phyloP scores from a whole-genome alignment of 345 rosid genomes.

The Eucalyptus sp. region DNA sequence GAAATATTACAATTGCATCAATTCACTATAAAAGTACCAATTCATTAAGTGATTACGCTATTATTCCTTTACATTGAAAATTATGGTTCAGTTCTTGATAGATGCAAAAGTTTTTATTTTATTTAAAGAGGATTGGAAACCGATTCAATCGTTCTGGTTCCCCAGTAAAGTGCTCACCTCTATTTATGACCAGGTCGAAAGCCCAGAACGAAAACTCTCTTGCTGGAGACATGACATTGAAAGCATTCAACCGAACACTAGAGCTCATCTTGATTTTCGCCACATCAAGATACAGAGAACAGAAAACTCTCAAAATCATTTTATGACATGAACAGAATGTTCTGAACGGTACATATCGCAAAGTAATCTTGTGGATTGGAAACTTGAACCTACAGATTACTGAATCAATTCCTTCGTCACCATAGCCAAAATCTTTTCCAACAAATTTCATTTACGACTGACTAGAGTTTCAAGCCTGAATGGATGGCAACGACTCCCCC shows the following conservation, averaged over 20 bases:
- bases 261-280: not conserved
- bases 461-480: conserved; percentile 60
- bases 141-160: not conserved
- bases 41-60: not conserved
- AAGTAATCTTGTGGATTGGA: not conserved
- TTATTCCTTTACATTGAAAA: not conserved
- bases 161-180: not conserved
- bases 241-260: not conserved
- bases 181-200: not conserved
- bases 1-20: not conserved
- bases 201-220: not conserved
- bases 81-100: not conserved
- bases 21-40: not conserved
- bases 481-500: conserved; percentile 95
- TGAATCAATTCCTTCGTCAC: not conserved
- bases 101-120: not conserved
- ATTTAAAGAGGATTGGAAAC: not conserved
- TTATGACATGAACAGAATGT: not conserved
- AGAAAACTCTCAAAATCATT: not conserved
- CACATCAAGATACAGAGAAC: not conserved
- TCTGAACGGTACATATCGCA: not conserved
- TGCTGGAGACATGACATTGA: not conserved
- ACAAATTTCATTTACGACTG: not conserved
- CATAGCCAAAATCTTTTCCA: not conserved
- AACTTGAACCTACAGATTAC: not conserved